phyloP scores from a whole-genome alignment of 2,329 filamentous ascomycete species.

The Epichloe bromicola region DNA sequence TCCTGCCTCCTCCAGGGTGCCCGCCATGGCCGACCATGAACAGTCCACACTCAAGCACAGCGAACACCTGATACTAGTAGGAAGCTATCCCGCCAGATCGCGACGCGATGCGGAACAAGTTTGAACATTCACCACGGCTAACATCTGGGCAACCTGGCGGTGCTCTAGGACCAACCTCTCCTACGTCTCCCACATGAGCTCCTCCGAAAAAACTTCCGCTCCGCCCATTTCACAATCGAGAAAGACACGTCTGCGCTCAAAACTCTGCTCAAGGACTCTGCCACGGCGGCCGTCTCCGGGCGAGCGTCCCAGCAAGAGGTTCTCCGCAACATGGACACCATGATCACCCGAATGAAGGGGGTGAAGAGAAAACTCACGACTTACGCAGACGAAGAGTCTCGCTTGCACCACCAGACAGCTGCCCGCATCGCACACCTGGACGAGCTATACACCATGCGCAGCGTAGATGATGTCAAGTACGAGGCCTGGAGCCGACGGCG shows the following conservation, averaged over 20 bases:
- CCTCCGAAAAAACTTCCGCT: slow-evolving; percentile 81
- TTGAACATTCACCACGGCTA: not conserved
- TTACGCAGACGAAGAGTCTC: slow-evolving; percentile 67
- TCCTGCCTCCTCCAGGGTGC: not conserved
- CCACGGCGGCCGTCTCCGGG: slow-evolving; percentile 53
- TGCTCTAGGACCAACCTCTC: slow-evolving; percentile 72
- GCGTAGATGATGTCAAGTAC: slow-evolving; percentile 83
- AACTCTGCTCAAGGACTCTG: slow-evolving; percentile 46
- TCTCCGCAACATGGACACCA: slow-evolving; percentile 69
- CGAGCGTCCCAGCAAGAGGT: slow-evolving; percentile 53
- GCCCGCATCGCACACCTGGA: slow-evolving; percentile 71
- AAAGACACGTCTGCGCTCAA: slow-evolving; percentile 53
- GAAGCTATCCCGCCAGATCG: slow-evolving; percentile 8
- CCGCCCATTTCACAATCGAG: slow-evolving; percentile 64
- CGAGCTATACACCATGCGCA: slow-evolving; percentile 66
- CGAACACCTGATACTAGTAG: slow-evolving; percentile 61
- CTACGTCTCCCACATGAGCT: slow-evolving; percentile 88
- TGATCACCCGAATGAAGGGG: slow-evolving; percentile 72
- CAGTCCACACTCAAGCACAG: slow-evolving; percentile 60
- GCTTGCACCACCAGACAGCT: slow-evolving; percentile 60
- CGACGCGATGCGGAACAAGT: not conserved
- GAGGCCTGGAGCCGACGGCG: slow-evolving; percentile 76
- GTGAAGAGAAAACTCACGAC: slow-evolving; percentile 76
- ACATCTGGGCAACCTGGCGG: not conserved
- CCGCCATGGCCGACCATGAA: slow-evolving; percentile 44